Conservation (phyloP, 2,329 filamentous ascomycete genomes). For the Aspergillus ochraceus region DNA sequence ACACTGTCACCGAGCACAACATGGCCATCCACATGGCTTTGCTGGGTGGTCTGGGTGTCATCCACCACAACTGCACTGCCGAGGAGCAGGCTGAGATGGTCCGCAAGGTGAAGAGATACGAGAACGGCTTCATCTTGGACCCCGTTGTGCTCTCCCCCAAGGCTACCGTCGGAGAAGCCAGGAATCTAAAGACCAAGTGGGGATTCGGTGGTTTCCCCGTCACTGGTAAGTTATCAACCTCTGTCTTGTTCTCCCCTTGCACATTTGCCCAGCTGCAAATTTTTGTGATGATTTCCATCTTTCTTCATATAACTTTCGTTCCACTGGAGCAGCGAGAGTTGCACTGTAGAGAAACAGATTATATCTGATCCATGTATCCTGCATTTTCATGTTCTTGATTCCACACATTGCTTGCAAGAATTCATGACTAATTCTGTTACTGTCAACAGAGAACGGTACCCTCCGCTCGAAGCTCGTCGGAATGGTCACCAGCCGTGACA, state of each 20-base stretch:
- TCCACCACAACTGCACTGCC: conserved; percentile 99
- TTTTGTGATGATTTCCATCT: conserved; percentile 69
- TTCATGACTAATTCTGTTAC: conserved; percentile 18
- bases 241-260: conserved; percentile 18
- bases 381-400: conserved; percentile 1
- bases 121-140: conserved; percentile 98
- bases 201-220: conserved; percentile 98
- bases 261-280: conserved; percentile 8
- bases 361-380: conserved; percentile 46
- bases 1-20: conserved; percentile 98
- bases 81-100: conserved; percentile 99
- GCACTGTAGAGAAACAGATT: conserved; percentile 75
- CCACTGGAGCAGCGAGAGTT: conserved; percentile 89
- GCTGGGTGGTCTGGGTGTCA: conserved; percentile 67
- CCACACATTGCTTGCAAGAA: neutral
- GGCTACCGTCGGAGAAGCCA: conserved; percentile 88
- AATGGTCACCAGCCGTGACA: conserved; percentile 96
- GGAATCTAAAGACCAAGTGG: conserved; percentile 93
- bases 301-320: conserved; percentile 97
- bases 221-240: conserved; percentile 71
- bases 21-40: conserved; percentile 91
- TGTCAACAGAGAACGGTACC: conserved; percentile 75
- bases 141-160: conserved; percentile 85
- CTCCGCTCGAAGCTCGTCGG: conserved; percentile 94
- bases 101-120: conserved; percentile 96